Evolutionary conservation across 2,329 filamentous ascomycete species (phyloP), one percentile per base, ranked within the genome.

Genomic region (Neonectria hederae): DNA sequence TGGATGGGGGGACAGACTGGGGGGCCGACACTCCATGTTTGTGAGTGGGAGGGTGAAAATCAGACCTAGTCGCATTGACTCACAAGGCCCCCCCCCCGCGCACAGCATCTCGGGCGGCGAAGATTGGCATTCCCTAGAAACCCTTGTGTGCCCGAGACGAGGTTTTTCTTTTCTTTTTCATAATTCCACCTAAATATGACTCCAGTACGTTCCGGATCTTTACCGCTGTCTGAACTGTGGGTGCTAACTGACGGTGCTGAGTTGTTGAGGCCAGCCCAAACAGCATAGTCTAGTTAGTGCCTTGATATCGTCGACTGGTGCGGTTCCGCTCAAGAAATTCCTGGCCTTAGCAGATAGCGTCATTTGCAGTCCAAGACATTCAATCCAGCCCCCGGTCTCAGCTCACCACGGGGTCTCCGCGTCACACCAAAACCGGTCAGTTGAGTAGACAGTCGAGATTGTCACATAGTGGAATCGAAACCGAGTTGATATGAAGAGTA

Each of bases 281-380:
- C 52, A 48, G 42, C 58, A 60, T 49, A 49, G 58, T 60, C 46
- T 45, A 48, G 40, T 43, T 59, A 54, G 57, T 60, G 54, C 45
- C 38, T 45, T 13, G 38, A 52, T 54, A 26, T 49, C 49, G 56
- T 56, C 56, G 35, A 56, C 51, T 38, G 42, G 40, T 70, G 68
- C 63, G 69, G 67, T 69, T 70, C 65, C 69, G 67, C 69, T 58
- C 56, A 42, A 28, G 46, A 21, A 54, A 53, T 63, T 51, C 54
- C 40, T 49, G 24, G 60, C n/a, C 48, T 62, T 45, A 52, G 62
- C 55, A 66, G 54, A 71, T 66, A 71, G 69, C 69, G 69, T 68
- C 69, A 69, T 69, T 46, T 54, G 62, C 32, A 24, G 54, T 26
- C 53, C 59, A 61, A 63, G 60, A 63, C 54, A 58, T 54, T 53